Evolutionary conservation across 371 early-diverging fungal species (phyloP), one percentile per base, ranked within the genome.

Genomic region (Mucor indicus): DNA sequence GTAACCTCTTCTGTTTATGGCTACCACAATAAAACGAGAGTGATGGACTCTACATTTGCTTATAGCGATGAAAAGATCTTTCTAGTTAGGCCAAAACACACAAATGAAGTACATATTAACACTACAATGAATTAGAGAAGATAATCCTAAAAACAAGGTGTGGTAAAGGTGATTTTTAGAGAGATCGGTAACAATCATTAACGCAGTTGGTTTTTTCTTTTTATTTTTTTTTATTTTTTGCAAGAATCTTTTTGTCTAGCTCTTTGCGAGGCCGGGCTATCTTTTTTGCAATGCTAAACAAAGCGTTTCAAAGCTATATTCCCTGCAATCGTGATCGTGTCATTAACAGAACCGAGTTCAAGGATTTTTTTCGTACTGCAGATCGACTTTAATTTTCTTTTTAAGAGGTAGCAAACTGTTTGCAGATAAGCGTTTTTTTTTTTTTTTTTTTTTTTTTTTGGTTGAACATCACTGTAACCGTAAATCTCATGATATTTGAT

Each of bases 401-500:
- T 44, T 35, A 32, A 44, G 15, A 33, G 45, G 33, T 15, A 22
- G 45, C 45, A 44, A 44, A 32, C 33, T 44, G 44, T 44, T 44
- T 44, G 21, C 44, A 44, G 33, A 19, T 44, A 44, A 44, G 21
- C 21, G 17, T n/a, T n/a, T n/a, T n/a, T n/a, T n/a, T n/a, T n/a
- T n/a, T n/a, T n/a, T n/a, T n/a, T n/a, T n/a, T n/a, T n/a, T n/a
- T 32, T 35, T 15, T 44, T 44, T 44, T 33, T 44, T 44, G 45
- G 32, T 22, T 44, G 45, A 44, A 33, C 23, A 44, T 23, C 45
- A 44, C 45, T 32, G 45, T n/a, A 44, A 35, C 22, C 24, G 33
- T 44, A 44, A 44, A 44, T 33, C 45, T 44, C 45, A 44, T 44
- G 23, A 33, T 33, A 44, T 33, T 44, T 44, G 44, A 44, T 44